phyloP scores from a whole-genome alignment of 2,329 filamentous ascomycete genomes.

The Fusarium ramigenum region DNA sequence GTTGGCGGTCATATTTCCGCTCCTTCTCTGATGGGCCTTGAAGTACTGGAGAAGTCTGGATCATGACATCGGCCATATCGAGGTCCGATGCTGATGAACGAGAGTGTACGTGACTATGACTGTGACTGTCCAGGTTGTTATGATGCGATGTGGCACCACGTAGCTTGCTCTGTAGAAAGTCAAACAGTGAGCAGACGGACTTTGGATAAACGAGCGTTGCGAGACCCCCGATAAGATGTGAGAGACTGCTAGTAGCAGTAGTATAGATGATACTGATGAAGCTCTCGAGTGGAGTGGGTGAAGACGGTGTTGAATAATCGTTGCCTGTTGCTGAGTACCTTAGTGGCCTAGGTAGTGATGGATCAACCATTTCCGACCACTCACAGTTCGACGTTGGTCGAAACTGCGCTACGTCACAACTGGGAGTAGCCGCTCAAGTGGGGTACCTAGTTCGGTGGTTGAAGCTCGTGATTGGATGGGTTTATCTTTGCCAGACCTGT shows the following conservation, averaged over 20 bases:
- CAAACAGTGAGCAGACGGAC: background rate
- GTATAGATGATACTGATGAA: constrained; percentile 2
- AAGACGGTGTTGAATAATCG: constrained; percentile 16
- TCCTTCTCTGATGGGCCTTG: constrained; percentile 68
- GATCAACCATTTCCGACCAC: background rate
- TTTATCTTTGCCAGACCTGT: background rate
- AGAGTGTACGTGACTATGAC: background rate
- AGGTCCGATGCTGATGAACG: background rate
- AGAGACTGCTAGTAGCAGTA: background rate
- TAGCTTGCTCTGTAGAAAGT: background rate
- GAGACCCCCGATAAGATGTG: background rate
- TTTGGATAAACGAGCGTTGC: constrained; percentile 18
- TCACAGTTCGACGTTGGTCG: background rate
- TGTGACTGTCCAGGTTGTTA: background rate
- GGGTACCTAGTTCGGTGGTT: background rate
- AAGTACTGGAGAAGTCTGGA: constrained; percentile 48
- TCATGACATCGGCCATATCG: constrained; percentile 46
- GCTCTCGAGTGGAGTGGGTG: background rate
- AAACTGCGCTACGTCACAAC: constrained; percentile 7
- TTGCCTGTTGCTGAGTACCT: background rate
- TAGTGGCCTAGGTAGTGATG: background rate
- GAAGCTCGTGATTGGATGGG: background rate
- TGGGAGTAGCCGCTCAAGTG: background rate
- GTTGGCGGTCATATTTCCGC: constrained; percentile 91
- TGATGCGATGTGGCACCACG: constrained; percentile 1